A percentile compares a stretch with the other conserved stretches of the same genome.
phyloP scores from a whole-genome alignment of 2,329 filamentous ascomycete species.

The Fusarium sterilihyphosum region DNA sequence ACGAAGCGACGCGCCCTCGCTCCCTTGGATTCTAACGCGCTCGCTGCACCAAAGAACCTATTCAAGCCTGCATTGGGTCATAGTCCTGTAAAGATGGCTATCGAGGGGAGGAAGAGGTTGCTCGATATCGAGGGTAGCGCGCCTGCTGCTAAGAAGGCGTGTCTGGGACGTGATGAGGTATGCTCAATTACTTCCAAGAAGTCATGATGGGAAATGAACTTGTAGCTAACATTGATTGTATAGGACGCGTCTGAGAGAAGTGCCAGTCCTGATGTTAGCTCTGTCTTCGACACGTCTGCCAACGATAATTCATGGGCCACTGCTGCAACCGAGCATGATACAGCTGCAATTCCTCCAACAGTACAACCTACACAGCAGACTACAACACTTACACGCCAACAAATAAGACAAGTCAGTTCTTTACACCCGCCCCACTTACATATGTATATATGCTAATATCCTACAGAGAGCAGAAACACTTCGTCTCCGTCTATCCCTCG shows the following conservation, averaged over 20 bases:
- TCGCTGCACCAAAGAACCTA: constrained; percentile 44
- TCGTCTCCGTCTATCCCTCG: constrained; percentile 74
- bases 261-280: constrained; percentile 56
- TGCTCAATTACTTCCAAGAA: not conserved
- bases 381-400: constrained; percentile 59
- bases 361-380: constrained; percentile 10
- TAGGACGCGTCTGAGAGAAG: constrained; percentile 46
- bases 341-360: constrained; percentile 8
- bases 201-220: not conserved
- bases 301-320: constrained; percentile 61
- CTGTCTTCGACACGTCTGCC: constrained; percentile 61
- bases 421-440: not conserved
- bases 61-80: constrained; percentile 31
- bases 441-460: not conserved
- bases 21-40: constrained; percentile 58
- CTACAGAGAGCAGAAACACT: constrained; percentile 71
- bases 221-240: not conserved
- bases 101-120: constrained; percentile 44
- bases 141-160: constrained; percentile 48
- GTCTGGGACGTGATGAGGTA: constrained; percentile 48
- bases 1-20: constrained; percentile 61
- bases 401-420: constrained; percentile 60
- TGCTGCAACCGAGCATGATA: constrained; percentile 60
- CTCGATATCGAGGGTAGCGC: constrained; percentile 39
- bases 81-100: constrained; percentile 40